Conservation (phyloP, 306 rosid genomes). For the Vachellia collinsii region DNA sequence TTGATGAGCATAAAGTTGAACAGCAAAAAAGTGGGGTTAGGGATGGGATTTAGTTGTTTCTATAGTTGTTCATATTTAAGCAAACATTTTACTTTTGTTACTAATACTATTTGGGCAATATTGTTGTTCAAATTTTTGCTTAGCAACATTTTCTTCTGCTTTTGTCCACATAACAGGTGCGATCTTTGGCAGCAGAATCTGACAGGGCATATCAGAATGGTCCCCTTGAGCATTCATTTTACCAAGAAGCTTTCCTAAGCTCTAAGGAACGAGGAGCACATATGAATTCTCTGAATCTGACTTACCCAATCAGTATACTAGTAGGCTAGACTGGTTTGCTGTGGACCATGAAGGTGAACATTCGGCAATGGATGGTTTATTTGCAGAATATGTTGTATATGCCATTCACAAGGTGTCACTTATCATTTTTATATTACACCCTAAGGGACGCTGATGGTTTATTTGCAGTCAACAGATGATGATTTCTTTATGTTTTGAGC, state of each 20-base stretch:
- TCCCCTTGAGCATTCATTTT: conserved; percentile 75
- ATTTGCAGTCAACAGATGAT: too few relatives aligned
- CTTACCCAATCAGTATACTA: conserved; percentile 64
- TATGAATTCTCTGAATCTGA: conserved; percentile 48
- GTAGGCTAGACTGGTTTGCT: conserved; percentile 90
- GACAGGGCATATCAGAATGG: conserved; percentile 91
- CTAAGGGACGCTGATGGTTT: too few relatives aligned
- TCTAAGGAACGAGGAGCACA: conserved; percentile 64
- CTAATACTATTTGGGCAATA: conserved; percentile 7
- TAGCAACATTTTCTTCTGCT: conserved; percentile 17
- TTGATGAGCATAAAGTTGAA: conserved; percentile 12
- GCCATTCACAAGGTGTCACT: conserved; percentile 86
- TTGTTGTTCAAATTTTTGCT: conserved; percentile 24
- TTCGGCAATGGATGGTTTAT: conserved; percentile 97
- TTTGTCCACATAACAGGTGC: conserved; percentile 57
- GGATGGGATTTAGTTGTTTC: conserved; percentile 13
- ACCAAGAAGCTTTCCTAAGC: conserved; percentile 69
- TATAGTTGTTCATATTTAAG: background rate
- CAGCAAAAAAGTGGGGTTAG: background rate
- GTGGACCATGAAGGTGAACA: conserved; percentile 99
- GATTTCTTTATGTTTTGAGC: background rate
- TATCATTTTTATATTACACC: too few relatives aligned
- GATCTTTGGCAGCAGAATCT: conserved; percentile 96
- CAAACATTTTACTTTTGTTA: background rate
- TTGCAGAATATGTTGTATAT: conserved; percentile 81